Evolutionary conservation across 768 basidiomycete genomes (phyloP), one percentile per base, ranked within the genome.

Genomic region (Lactifluus subvellereus): DNA sequence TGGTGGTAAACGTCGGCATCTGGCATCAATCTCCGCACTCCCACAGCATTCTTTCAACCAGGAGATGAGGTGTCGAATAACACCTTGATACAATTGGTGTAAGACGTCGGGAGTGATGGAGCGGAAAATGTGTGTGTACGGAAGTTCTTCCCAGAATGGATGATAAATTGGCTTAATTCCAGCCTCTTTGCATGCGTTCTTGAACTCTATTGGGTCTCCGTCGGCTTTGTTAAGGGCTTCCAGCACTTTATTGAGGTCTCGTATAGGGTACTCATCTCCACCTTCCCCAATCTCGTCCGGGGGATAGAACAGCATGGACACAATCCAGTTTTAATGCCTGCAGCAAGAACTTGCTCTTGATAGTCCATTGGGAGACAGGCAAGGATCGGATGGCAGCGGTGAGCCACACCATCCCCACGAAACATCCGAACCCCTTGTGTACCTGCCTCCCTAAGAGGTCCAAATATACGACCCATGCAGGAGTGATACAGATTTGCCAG

Each of bases 11-110:
- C 72, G 67, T 1, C 67, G 62, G 42, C 72, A 71, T 2, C 73
- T 71, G 4, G 72, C 71, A 64, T 79, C 77, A 48, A 79, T 71
- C 60, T 80, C 77, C 6, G 55, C 64, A 10, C 66, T 58, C 0
- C 72, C 70, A 54, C 52, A 73, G 0, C 68, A 67, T 2, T 58
- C 4, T 14, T 53, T 65, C 13, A 78, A 18, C 77, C 77, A 78
- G 1, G 30, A 6, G 18, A 75, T 55, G 13, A 77, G 54, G 54
- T 77, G 73, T 57, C 75, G 74, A 32, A 76, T 66, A 7, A 76
- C 61, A 2, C 76, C 77, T n/a, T 55, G 54, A 27, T 49, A 47
- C 16, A 57, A 16, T 14, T 57, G 56, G 11, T 58, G 22, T 22
- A 22, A 22, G 22, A 22, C 22, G 22, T 22, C 22, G 22, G 22